Base-by-base conservation (phyloP, 1,139 yeast genomes). In the Lodderomyces orthopsilosis region DNA sequence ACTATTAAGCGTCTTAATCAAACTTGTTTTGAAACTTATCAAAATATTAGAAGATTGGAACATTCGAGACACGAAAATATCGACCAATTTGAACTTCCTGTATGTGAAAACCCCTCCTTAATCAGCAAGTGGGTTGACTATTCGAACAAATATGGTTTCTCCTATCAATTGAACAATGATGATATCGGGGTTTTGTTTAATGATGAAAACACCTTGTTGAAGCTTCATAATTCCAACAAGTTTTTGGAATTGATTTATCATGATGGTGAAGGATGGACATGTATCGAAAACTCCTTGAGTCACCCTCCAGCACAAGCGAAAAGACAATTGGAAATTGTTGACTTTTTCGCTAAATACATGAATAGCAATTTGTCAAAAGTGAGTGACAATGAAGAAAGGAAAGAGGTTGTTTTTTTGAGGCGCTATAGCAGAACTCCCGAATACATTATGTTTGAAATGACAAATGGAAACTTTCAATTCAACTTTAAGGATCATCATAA, bases 121-220 rank as follows among this genome's bases (percentile, higher is more conserved):
- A 84, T 93, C 41, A 85, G 95, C 50, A 91, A 91, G 62, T 94
- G 99, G 99, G 98, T 94, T 24, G 98, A 94, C 63, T 93, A 93
- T 62, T 87, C 96, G 35, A 90, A 91, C 67, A 89, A 87, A 59
- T 95, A 91, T 63, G 99, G 99, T 0, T 85, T 94, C 57, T 88
- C 96, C 6, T 93, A 93, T 62, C 96, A 93, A 62, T 70, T 93
- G 44, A 87, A 93, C 27, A 86, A 91, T 45, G 94, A 90, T 48
- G 89, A 87, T 53, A 87, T 89, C 48, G 98, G 98, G n/a, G 96
- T 90, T 8, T 72, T 86, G 46, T 90, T 89, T 64, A 87, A 88
- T 55, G 93, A 87, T 56, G 86, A 87, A 26, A 83, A 86, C 46
- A 85, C 95, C 8, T 79, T 90, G 52, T 73, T 90, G 48, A 83